phyloP scores from a whole-genome alignment of 2,329 filamentous ascomycete genomes.

The Coniochaeta ligniaria region DNA sequence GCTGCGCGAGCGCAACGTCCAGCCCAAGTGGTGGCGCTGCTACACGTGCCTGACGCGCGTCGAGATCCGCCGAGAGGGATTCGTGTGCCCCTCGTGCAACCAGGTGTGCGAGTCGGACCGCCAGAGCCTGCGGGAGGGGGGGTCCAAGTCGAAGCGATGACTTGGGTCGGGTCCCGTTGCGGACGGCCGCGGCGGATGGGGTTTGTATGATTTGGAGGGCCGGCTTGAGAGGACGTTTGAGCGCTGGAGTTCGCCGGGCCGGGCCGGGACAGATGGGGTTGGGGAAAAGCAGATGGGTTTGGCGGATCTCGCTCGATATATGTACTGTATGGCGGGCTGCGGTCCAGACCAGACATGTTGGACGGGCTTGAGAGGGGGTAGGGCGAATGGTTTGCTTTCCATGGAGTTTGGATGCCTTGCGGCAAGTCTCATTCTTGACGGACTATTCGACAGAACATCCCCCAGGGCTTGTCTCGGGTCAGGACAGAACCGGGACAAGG shows the following conservation, averaged over 20 bases:
- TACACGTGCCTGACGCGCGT: constrained; percentile 38
- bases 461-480: background rate
- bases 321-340: background rate
- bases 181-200: background rate
- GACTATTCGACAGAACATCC: background rate
- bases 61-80: constrained; percentile 29
- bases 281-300: background rate
- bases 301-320: background rate
- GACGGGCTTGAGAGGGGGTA: background rate
- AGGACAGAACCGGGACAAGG: background rate
- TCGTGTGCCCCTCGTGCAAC: constrained; percentile 37
- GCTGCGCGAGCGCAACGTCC: constrained; percentile 28
- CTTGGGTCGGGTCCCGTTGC: background rate
- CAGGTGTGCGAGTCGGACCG: constrained; percentile 33
- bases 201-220: background rate
- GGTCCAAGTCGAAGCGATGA: background rate
- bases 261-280: background rate
- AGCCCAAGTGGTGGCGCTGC: constrained; percentile 40
- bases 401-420: background rate
- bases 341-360: background rate
- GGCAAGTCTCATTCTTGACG: background rate
- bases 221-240: background rate
- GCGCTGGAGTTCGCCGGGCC: background rate
- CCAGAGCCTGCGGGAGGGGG: constrained; percentile 13
- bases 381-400: background rate